Evolutionary conservation across 2,329 filamentous ascomycete genomes (phyloP).

Genomic region (Penicillium sp.): DNA sequence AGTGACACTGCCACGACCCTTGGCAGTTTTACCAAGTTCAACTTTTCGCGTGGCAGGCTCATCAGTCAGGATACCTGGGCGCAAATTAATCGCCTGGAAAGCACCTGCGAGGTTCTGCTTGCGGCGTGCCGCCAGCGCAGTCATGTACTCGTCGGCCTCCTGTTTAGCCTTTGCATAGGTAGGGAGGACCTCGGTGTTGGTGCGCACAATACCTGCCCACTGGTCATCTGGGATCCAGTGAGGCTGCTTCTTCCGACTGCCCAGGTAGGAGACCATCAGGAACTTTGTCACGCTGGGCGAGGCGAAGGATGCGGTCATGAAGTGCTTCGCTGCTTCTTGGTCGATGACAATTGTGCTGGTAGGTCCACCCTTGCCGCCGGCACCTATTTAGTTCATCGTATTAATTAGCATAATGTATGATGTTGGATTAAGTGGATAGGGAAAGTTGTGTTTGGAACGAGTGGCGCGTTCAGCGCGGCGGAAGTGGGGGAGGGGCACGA

Average conservation of each 20-base stretch:
- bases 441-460: not conserved
- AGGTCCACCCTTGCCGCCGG: conserved; percentile 59
- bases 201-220: conserved; percentile 50
- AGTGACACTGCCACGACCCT: conserved; percentile 49
- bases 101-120: conserved; percentile 24
- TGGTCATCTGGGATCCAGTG: conserved; percentile 57
- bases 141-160: conserved; percentile 60
- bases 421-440: not conserved
- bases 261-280: conserved; percentile 59
- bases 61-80: conserved; percentile 56
- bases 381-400: conserved; percentile 41
- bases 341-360: conserved; percentile 57
- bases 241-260: conserved; percentile 53
- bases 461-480: not conserved
- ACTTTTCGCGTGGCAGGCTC: conserved; percentile 53
- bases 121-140: conserved; percentile 47
- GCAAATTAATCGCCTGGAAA: conserved; percentile 56
- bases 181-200: conserved; percentile 55
- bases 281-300: conserved; percentile 56
- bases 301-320: conserved; percentile 54
- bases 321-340: conserved; percentile 59
- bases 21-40: conserved; percentile 50
- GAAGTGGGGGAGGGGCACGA: conserved; percentile 13
- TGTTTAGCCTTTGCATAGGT: conserved; percentile 60
- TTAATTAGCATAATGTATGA: not conserved